Percentiles rank a stretch among this genome's conserved stretches.
Evolutionary conservation across 345 rosid species (phyloP).

Genomic region (Gossypium bickii): DNA sequence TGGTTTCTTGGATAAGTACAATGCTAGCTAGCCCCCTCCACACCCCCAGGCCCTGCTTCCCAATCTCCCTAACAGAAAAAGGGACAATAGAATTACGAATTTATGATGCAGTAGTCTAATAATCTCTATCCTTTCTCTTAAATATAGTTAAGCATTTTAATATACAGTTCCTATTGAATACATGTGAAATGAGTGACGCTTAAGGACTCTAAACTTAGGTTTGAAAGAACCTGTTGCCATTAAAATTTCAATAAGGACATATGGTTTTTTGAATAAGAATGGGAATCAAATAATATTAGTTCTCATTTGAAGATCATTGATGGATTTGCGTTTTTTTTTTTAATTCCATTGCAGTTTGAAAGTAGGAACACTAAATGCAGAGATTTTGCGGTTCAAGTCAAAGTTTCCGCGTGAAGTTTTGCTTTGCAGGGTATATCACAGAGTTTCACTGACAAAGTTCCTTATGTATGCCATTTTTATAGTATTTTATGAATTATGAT

Average conservation of each 20-base stretch:
- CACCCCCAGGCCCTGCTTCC: no score
- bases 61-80: no score
- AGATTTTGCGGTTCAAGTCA: conserved; percentile 92
- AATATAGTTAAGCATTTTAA: not conserved
- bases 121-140: not conserved
- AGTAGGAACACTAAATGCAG: conserved; percentile 83
- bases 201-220: not conserved
- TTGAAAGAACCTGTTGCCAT: not conserved
- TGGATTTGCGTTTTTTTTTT: not conserved
- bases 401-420: conserved; percentile 91
- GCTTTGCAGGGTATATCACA: conserved; percentile 78
- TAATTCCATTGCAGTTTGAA: conserved; percentile 55
- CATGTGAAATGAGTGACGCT: not conserved
- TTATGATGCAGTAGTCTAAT: not conserved
- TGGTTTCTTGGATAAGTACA: no score
- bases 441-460: not conserved
- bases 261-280: not conserved
- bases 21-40: no score
- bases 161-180: not conserved
- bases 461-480: not conserved
- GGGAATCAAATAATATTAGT: not conserved
- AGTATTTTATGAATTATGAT: conserved; percentile 10
- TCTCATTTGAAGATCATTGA: not conserved
- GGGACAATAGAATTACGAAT: no score
- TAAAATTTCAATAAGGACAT: not conserved